phyloP scores from a whole-genome alignment of 345 rosid genomes.

The Alliaria petiolata region DNA sequence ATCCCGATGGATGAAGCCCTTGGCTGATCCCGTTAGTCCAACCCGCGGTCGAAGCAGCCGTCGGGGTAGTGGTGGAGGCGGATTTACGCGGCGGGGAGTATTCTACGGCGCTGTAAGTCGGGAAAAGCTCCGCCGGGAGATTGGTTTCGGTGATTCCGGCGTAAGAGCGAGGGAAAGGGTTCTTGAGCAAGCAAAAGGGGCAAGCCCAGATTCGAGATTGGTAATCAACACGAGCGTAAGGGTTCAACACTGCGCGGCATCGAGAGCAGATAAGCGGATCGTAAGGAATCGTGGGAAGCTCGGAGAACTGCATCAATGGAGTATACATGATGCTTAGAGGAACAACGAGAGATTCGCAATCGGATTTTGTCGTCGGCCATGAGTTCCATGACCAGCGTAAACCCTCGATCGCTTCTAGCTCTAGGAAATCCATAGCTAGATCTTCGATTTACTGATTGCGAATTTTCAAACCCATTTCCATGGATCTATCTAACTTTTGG shows the following conservation, averaged over 20 bases:
- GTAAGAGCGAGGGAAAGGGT: conserved; percentile 73
- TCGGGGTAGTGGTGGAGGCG: neutral
- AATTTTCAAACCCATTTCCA: neutral
- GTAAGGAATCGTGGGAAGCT: conserved; percentile 83
- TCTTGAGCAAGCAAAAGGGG: conserved; percentile 67
- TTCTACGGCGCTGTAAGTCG: conserved; percentile 85
- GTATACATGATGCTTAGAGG: conserved; percentile 82
- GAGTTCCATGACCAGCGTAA: conserved; percentile 97
- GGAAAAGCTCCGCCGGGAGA: conserved; percentile 97
- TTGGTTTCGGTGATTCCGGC: conserved; percentile 70
- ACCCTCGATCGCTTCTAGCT: conserved; percentile 87
- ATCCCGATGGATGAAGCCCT: conserved; percentile 23
- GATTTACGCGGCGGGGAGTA: conserved; percentile 39
- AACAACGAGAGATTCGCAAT: conserved; percentile 54
- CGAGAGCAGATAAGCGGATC: conserved; percentile 77
- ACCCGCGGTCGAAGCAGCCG: neutral
- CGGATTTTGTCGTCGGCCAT: conserved; percentile 77
- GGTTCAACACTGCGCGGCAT: conserved; percentile 78
- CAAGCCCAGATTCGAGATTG: conserved; percentile 83
- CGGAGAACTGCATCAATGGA: conserved; percentile 73
- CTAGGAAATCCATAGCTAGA: conserved; percentile 71
- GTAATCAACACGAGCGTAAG: conserved; percentile 90
- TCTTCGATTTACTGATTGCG: conserved; percentile 10
- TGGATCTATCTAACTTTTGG: neutral
- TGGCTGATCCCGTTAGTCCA: conserved; percentile 26